A percentile compares a stretch with the other conserved stretches of the same genome.
Evolutionary conservation across 179 eudicot species (phyloP).

Genomic region (Silene coronaria): DNA sequence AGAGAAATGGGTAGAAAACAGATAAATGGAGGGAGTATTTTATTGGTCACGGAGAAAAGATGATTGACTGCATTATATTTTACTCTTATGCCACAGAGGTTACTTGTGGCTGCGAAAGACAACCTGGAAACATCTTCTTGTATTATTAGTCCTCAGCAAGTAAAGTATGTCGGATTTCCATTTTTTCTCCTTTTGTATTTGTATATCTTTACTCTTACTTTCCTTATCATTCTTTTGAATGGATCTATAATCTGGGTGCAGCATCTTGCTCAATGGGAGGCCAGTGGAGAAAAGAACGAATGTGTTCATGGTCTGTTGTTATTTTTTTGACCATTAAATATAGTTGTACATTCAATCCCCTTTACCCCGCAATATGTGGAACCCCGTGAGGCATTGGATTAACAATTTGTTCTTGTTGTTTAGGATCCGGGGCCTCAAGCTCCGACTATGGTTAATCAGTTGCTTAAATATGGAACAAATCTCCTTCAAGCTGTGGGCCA

Average conservation of each 20-base stretch:
- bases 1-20: too few relatives aligned
- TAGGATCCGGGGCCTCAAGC: slow-evolving; percentile 80
- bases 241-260: slow-evolving; percentile 30
- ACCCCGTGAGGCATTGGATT: too few relatives aligned
- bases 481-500: slow-evolving; percentile 90
- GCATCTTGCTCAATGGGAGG: slow-evolving; percentile 82
- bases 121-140: slow-evolving; percentile 76
- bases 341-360: too few relatives aligned
- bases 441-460: slow-evolving; percentile 47
- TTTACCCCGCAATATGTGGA: too few relatives aligned
- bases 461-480: slow-evolving; percentile 73
- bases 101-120: slow-evolving; percentile 71
- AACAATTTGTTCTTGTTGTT: slow-evolving; percentile 15
- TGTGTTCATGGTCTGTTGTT: slow-evolving; percentile 46
- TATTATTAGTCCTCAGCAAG: slow-evolving; percentile 61
- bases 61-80: neutral
- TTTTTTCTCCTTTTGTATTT: slow-evolving; percentile 9
- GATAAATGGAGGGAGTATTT: too few relatives aligned
- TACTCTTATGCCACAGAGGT: slow-evolving; percentile 42
- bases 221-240: slow-evolving; percentile 19
- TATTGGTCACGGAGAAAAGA: neutral
- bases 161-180: slow-evolving; percentile 48
- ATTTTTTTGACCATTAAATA: neutral
- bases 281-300: slow-evolving; percentile 57
- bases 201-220: neutral